phyloP scores from a whole-genome alignment of 345 rosid species.

The Eucalyptus tenuipes region DNA sequence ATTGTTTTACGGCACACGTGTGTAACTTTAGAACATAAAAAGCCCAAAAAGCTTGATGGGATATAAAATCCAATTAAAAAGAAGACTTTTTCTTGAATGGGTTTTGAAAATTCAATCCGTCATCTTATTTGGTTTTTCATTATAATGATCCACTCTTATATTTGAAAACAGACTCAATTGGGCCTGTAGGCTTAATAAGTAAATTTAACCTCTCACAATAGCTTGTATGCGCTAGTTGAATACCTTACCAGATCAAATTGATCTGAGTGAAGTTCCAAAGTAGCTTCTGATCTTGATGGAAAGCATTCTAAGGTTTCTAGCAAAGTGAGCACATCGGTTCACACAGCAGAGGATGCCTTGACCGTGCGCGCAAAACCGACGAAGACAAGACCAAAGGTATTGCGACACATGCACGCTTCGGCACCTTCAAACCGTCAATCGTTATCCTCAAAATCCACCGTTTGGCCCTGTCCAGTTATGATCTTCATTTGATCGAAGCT shows the following conservation, averaged over 20 bases:
- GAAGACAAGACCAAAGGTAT: not conserved
- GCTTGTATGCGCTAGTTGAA: not conserved
- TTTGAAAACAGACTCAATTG: not conserved
- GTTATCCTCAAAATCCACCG: not conserved
- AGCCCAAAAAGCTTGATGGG: not conserved
- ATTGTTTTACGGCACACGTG: not conserved
- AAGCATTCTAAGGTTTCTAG: not conserved
- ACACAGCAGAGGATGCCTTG: not conserved
- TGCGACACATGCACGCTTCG: not conserved
- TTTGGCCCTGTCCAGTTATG: rapidly evolving
- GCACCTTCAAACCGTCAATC: not conserved
- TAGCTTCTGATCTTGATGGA: not conserved
- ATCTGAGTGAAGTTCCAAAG: not conserved
- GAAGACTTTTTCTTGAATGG: not conserved
- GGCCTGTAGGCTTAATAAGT: too few relatives aligned
- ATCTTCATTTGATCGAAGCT: not conserved
- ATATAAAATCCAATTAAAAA: not conserved
- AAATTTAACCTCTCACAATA: not conserved
- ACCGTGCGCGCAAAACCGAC: not conserved
- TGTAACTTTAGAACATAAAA: not conserved
- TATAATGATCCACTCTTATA: not conserved
- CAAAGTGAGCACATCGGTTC: not conserved
- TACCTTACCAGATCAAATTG: too few relatives aligned
- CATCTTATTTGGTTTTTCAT: not conserved
- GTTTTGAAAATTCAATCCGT: not conserved